Percentiles rank a stretch among this genome's conserved stretches.
Conservation (phyloP, 2,329 filamentous ascomycete species). For the Trichoderma oligosporum region DNA sequence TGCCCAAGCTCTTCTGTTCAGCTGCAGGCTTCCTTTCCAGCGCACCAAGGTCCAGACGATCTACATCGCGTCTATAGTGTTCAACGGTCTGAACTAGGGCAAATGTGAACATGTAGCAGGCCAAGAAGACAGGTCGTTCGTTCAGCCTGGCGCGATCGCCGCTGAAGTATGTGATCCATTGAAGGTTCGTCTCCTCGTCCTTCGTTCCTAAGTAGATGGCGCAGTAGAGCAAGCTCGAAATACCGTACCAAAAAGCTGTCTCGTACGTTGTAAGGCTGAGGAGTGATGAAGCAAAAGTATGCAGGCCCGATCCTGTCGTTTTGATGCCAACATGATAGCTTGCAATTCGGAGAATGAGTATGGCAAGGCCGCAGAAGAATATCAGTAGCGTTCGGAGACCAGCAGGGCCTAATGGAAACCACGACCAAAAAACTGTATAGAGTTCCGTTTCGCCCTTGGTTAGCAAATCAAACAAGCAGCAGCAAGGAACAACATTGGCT, state of each 20-base stretch:
- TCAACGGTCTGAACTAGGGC: slow-evolving; percentile 64
- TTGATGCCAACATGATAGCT: slow-evolving; percentile 73
- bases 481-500: background rate
- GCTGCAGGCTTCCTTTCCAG: slow-evolving; percentile 24
- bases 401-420: slow-evolving; percentile 75
- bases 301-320: slow-evolving; percentile 65
- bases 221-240: slow-evolving; percentile 76
- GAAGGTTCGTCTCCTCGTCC: slow-evolving; percentile 57
- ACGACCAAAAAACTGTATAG: slow-evolving; percentile 69
- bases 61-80: slow-evolving; percentile 71
- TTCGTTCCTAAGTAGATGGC: slow-evolving; percentile 76
- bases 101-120: slow-evolving; percentile 64
- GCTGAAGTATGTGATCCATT: slow-evolving; percentile 67
- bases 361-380: slow-evolving; percentile 68
- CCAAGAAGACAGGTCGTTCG: slow-evolving; percentile 79
- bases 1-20: slow-evolving; percentile 25
- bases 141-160: slow-evolving; percentile 75
- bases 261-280: slow-evolving; percentile 60
- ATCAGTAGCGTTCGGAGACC: slow-evolving; percentile 72
- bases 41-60: slow-evolving; percentile 53
- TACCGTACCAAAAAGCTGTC: slow-evolving; percentile 70
- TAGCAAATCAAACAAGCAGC: slow-evolving; percentile 10
- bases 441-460: slow-evolving; percentile 3
- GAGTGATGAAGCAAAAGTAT: slow-evolving; percentile 58
- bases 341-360: slow-evolving; percentile 82